A percentile compares a stretch with the other conserved stretches of the same genome.
These are phyloP conservation scores for Phytophthora idaei DNA, from an alignment of 352 stramenopile species.

Conservation along the genomic window DNA sequence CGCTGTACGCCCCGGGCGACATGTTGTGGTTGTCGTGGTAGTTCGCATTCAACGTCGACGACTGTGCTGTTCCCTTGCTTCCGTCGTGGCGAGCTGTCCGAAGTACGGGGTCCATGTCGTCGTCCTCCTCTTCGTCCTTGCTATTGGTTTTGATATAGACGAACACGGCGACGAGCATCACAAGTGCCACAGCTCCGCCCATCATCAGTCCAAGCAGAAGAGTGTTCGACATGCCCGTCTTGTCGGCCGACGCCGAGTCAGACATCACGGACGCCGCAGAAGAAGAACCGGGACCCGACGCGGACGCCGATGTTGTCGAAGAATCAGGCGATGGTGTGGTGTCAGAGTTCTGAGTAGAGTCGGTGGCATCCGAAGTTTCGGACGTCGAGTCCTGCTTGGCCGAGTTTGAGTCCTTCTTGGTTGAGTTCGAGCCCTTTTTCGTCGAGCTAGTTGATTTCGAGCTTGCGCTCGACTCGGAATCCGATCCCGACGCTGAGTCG, in stretches of 20 bases:
- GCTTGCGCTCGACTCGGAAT: constrained; percentile 7
- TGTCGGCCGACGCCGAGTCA: constrained; percentile 32
- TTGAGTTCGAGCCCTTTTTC: constrained; percentile 11
- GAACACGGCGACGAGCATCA: constrained; percentile 53
- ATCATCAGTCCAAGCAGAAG: constrained; percentile 55
- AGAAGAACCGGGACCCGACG: constrained; percentile 15
- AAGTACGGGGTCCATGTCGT: constrained; percentile 38
- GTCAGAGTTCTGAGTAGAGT: constrained; percentile 14
- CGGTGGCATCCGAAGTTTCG: constrained; percentile 1
- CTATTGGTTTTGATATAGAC: constrained; percentile 54
- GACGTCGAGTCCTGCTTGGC: constrained; percentile 16
- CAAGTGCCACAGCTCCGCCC: constrained; percentile 45
- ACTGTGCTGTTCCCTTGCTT: constrained; percentile 24
- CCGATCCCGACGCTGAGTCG: constrained; percentile 16
- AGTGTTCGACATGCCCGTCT: constrained; percentile 31
- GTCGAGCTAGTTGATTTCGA: constrained; percentile 1
- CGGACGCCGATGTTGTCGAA: constrained; percentile 17
- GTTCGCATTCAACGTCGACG: constrained; percentile 37
- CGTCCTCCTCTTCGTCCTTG: constrained; percentile 40
- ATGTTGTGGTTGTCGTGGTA: constrained; percentile 43
- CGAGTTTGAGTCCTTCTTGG: constrained; percentile 10
- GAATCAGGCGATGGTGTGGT: constrained; percentile 13
- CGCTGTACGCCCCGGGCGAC: constrained; percentile 33
- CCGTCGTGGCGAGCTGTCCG: constrained; percentile 13
- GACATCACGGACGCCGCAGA: constrained; percentile 31